Conservation (phyloP, 305 asterid species). For the Andrographis paniculata region DNA sequence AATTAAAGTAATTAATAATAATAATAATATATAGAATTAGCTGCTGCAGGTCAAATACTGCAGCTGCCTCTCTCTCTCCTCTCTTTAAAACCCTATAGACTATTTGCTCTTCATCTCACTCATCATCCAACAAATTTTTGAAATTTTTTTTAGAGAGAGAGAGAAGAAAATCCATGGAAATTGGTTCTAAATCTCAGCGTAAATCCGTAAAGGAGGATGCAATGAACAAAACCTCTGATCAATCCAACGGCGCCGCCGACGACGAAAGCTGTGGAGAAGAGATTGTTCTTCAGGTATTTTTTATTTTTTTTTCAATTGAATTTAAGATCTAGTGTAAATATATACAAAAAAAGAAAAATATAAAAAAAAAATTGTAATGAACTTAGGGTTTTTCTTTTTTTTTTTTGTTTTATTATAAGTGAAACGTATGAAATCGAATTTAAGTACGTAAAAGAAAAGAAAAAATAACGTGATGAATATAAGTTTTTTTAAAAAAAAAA, state of each 20-base stretch:
- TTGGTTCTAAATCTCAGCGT: slow-evolving; percentile 24
- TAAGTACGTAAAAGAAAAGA: too few species aligned
- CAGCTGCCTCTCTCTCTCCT: slow-evolving; percentile 23
- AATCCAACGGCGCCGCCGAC: slow-evolving; percentile 32
- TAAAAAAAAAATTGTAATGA: too few species aligned
- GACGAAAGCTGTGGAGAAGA: slow-evolving; percentile 37
- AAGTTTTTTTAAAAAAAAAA: too few species aligned
- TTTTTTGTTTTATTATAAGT: too few species aligned
- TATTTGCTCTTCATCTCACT: slow-evolving; percentile 17
- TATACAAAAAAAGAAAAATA: neutral
- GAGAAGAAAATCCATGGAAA: slow-evolving; percentile 3
- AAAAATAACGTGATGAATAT: too few species aligned
- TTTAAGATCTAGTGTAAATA: neutral
- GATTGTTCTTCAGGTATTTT: slow-evolving; percentile 39
- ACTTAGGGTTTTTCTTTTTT: too few species aligned
- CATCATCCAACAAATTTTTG: slow-evolving; percentile 1
- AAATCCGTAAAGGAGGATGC: slow-evolving; percentile 31
- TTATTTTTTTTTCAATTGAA: neutral
- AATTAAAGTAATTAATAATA: slow-evolving; percentile 38
- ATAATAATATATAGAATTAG: too few species aligned
- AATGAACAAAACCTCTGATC: slow-evolving; percentile 22
- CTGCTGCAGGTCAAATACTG: slow-evolving; percentile 58
- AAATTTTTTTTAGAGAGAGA: too few species aligned
- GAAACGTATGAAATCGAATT: too few species aligned
- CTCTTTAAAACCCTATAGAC: slow-evolving; percentile 33